Conservation (phyloP, 805 yeast species). For the Starmerella apicola region DNA sequence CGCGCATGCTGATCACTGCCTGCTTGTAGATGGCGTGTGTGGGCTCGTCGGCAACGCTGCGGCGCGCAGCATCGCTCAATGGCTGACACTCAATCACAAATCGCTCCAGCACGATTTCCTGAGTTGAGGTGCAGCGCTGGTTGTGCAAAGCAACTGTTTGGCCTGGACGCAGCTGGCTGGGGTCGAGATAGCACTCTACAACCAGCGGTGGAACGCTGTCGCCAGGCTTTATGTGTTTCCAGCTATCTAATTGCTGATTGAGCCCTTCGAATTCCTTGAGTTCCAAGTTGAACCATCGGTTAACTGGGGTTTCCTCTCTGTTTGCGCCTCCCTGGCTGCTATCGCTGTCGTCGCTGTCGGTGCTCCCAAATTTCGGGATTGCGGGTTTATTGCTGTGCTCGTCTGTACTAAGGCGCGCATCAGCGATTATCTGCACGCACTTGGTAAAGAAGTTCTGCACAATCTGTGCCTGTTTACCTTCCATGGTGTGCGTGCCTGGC, state of each 20-base stretch:
- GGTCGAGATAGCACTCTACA: constrained; percentile 68
- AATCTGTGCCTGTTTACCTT: constrained; percentile 23
- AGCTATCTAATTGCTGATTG: constrained; percentile 48
- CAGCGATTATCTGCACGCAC: constrained; percentile 29
- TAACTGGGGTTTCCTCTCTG: too few species aligned
- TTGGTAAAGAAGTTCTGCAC: constrained; percentile 32
- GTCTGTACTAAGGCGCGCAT: constrained; percentile 16
- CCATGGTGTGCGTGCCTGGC: constrained; percentile 1
- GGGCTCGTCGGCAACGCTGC: constrained; percentile 29
- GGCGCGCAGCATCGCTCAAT: neutral
- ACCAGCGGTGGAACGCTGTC: constrained; percentile 62
- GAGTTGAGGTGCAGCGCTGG: constrained; percentile 36
- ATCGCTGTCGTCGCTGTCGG: constrained; percentile 12
- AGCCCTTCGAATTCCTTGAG: constrained; percentile 29
- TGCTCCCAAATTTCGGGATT: neutral
- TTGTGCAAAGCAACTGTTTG: constrained; percentile 52
- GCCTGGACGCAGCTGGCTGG: constrained; percentile 42
- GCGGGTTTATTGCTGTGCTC: neutral
- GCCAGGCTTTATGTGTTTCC: constrained; percentile 34
- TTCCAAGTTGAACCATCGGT: constrained; percentile 33
- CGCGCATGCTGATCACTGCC: constrained; percentile 59
- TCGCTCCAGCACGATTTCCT: constrained; percentile 84
- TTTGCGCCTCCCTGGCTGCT: constrained; percentile 12
- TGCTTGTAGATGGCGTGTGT: constrained; percentile 61
- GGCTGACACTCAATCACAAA: constrained; percentile 80